Evolutionary conservation across 768 basidiomycete genomes (phyloP), one percentile per base, ranked within the genome.

Genomic region (Mycena chlorophos): DNA sequence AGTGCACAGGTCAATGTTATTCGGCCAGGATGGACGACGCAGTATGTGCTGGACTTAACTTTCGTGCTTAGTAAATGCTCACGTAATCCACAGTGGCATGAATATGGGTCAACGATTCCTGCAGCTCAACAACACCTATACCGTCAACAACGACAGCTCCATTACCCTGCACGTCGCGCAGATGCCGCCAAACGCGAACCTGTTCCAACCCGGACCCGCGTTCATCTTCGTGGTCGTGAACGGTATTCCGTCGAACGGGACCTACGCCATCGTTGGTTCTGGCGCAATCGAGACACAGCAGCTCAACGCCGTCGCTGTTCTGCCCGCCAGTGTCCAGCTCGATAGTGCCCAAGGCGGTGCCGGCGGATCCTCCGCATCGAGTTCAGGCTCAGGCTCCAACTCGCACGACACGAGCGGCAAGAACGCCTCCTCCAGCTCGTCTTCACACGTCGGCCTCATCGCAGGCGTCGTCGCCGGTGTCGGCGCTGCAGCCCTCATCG

Each of bases 191-290:
- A 92, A 89, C 71, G 76, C 94, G 12, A 88, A 91, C 66, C 63
- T 98, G 64, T 81, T 97, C 76, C 87, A 89, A 63, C 95, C 96
- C 6, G 95, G 95, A 8, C 94, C 95, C 8, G 89, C 83, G 0
- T 75, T 94, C 60, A 55, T 95, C 56, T 97, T 86, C 65, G 89
- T 95, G 58, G 87, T 84, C 43, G 80, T 97, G 57, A 78, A 87
- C 58, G 94, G 92, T 37, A 82, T 97, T 19, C 95, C 94, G 2
- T 87, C 85, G 47, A 87, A 86, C 57, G 94, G 88, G 3, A 82
- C 83, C 13, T 81, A 81, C 69, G 78, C 94, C 52, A 89, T 84
- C 54, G 78, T 94, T 27, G 95, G 95, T 2, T 85, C 76, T 52
- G 94, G 95, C 1, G 67, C 82, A 48, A 77, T 96, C 19, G 91